Conservation (phyloP, 2,329 filamentous ascomycete species). For the Colletotrichum neosansevieriae region DNA sequence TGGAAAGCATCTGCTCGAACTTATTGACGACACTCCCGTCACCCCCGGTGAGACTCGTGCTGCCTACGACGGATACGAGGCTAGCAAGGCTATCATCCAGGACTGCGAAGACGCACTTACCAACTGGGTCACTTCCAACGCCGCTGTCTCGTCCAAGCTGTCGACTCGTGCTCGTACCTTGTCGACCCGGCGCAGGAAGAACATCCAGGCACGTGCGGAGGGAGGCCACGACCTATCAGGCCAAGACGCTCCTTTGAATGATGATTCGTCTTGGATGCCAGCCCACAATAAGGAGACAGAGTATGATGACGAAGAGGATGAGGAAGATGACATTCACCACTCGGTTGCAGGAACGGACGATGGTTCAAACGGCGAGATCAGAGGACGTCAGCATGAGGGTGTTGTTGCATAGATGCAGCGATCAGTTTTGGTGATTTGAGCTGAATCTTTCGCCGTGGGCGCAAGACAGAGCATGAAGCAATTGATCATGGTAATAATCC, state of each 20-base stretch:
- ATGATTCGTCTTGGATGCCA: slow-evolving; percentile 87
- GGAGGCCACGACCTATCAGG: slow-evolving; percentile 80
- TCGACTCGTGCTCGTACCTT: slow-evolving; percentile 89
- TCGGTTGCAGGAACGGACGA: slow-evolving; percentile 65
- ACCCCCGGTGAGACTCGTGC: slow-evolving; percentile 96
- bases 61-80: slow-evolving; percentile 98
- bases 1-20: slow-evolving; percentile 96
- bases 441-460: neutral
- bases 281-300: slow-evolving; percentile 72
- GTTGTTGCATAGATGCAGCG: slow-evolving; percentile 55
- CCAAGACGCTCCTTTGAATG: slow-evolving; percentile 84
- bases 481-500: slow-evolving; percentile 13
- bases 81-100: slow-evolving; percentile 98
- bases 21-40: slow-evolving; percentile 96
- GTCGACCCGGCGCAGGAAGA: slow-evolving; percentile 84
- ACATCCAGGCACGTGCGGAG: slow-evolving; percentile 74
- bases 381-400: slow-evolving; percentile 67
- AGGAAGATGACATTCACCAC: slow-evolving; percentile 66
- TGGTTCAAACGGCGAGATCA: slow-evolving; percentile 67
- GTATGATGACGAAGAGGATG: slow-evolving; percentile 73
- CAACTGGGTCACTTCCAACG: slow-evolving; percentile 95
- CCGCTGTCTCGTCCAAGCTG: slow-evolving; percentile 87
- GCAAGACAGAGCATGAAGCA: neutral
- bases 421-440: too few relatives aligned
- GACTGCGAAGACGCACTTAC: slow-evolving; percentile 98